Evolutionary conservation across 192 early-diverging fungal species (phyloP), one percentile per base, ranked within the genome.

Genomic region (Rhizophagus prolifer): DNA sequence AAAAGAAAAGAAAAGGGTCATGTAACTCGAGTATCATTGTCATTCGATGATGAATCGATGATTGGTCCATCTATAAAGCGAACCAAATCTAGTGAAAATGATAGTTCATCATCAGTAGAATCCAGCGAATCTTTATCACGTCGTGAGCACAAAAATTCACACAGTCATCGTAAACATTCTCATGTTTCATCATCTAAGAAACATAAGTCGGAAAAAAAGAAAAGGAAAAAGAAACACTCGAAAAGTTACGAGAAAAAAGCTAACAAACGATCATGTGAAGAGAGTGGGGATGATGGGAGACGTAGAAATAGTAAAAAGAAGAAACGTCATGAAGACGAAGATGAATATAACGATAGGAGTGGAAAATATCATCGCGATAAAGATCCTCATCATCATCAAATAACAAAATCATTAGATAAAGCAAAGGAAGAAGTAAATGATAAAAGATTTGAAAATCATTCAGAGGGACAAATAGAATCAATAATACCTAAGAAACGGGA

Each of bases 211-310:
- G 36, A 41, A n/a, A 72, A 72, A 72, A 21, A 8, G 19, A 19
- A 70, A 46, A 60, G 61, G 58, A 73, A 73, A 60, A 60, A 73
- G 58, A 59, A 61, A 34, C 31, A 54, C 13, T 59, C 47, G 9
- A 23, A 70, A 23, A 16, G 14, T 70, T 64, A 25, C 26, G 41
- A 34, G 28, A 73, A 73, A 60, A 73, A 73, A 46, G 36, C 46
- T n/a, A 73, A 59, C 19, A 73, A 59, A 25, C n/a, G 31, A 13
- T 73, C 58, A 59, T 34, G 34, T n/a, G 59, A 73, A 59, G 58
- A 61, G 10, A 73, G 44, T 14, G 58, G 58, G 13, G 71, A 60
- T 21, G 46, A 26, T 16, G 50, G 61, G 61, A 59, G n/a, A 28
- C 13, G 21, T 21, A 30, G 31, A 25, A 58, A 28, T 26, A 13